These are phyloP conservation scores for Knoxia roxburghii DNA, from an alignment of 257 asterid species.

Conservation along the genomic window DNA sequence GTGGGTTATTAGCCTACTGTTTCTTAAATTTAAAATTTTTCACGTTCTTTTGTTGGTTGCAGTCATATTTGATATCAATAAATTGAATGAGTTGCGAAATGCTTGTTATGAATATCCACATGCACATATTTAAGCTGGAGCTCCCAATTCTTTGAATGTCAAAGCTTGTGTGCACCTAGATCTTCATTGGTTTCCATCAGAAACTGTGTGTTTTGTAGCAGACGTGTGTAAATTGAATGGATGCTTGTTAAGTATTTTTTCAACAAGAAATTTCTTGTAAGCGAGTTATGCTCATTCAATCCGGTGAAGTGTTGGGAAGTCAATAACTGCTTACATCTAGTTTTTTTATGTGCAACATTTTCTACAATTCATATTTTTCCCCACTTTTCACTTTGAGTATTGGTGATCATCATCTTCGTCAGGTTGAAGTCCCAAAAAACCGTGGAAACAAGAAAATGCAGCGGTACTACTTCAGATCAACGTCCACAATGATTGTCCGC, in stretches of 20 bases:
- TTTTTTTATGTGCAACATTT: background rate
- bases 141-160: background rate
- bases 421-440: conserved; percentile 8
- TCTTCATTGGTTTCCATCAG: background rate
- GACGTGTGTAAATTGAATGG: background rate
- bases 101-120: background rate
- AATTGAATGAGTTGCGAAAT: background rate
- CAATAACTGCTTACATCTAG: background rate
- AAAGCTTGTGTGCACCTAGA: background rate
- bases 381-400: background rate
- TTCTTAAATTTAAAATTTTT: background rate
- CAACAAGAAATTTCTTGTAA: no score
- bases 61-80: background rate
- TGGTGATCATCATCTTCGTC: conserved; percentile 22
- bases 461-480: conserved; percentile 2
- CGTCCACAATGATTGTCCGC: conserved; percentile 6
- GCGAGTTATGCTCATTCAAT: background rate
- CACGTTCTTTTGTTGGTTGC: background rate
- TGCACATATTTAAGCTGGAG: no score
- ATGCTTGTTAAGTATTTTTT: no score
- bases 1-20: background rate
- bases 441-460: conserved; percentile 6
- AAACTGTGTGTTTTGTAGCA: background rate
- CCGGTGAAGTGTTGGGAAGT: background rate
- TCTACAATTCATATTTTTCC: background rate